phyloP scores from a whole-genome alignment of 345 rosid genomes.

The Firmiana major region DNA sequence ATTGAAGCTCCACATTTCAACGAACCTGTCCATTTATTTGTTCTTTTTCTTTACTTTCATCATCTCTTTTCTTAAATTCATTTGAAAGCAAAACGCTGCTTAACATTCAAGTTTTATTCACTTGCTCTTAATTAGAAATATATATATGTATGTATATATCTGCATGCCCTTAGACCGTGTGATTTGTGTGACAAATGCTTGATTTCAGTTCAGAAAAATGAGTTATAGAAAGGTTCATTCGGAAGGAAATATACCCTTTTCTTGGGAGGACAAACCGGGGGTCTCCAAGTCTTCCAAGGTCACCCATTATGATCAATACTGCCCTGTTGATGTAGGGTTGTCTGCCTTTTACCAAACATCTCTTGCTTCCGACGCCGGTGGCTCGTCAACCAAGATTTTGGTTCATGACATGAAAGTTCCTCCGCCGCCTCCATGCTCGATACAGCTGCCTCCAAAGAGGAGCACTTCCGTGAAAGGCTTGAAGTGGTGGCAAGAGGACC shows the following conservation, averaged over 20 bases:
- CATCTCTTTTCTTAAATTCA: constrained; percentile 12
- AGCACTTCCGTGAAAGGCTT: constrained; percentile 39
- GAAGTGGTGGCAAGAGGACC: constrained; percentile 47
- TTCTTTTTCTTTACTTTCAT: background rate
- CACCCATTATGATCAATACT: constrained; percentile 5
- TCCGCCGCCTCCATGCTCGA: constrained; percentile 42
- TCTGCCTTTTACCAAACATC: constrained; percentile 2
- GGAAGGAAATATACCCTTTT: constrained; percentile 64
- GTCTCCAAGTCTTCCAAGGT: constrained; percentile 53
- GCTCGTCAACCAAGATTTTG: background rate
- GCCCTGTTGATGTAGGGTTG: constrained; percentile 18
- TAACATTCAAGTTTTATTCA: background rate
- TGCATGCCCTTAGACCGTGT: too few species aligned
- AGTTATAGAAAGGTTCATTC: constrained; percentile 41
- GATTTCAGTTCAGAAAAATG: constrained; percentile 13
- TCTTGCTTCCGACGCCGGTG: background rate
- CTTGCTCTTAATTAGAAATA: background rate
- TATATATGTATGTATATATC: background rate
- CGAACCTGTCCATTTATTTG: background rate
- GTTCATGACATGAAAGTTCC: constrained; percentile 23
- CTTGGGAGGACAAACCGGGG: constrained; percentile 70
- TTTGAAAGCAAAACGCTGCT: constrained; percentile 15
- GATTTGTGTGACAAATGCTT: too few species aligned
- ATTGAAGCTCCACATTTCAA: background rate
- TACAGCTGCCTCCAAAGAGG: constrained; percentile 19